These are phyloP conservation scores for Xylaria venustula DNA, from an alignment of 495 filamentous ascomycete species.

Conservation along the genomic window DNA sequence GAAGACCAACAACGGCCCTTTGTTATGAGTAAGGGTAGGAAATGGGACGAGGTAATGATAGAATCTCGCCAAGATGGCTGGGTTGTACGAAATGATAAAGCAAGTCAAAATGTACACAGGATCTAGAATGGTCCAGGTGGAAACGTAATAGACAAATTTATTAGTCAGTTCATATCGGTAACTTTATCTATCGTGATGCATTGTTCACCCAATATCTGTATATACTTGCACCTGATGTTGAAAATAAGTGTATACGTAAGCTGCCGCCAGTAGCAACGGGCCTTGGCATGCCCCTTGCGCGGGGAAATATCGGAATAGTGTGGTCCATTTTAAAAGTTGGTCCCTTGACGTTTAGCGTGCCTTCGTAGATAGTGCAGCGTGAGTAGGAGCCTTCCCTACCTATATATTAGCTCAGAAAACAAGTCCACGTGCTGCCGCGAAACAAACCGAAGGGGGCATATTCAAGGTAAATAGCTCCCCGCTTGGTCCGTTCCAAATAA, in stretches of 20 bases:
- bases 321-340: conserved; percentile 18
- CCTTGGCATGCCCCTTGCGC: too few relatives aligned
- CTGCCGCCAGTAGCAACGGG: too few relatives aligned
- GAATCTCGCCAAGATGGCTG: conserved; percentile 12
- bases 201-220: too few relatives aligned
- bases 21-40: not conserved
- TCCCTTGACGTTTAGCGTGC: not conserved
- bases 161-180: not conserved
- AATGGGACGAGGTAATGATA: conserved; percentile 11
- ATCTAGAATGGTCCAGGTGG: conserved; percentile 1
- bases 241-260: too few relatives aligned
- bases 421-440: too few relatives aligned
- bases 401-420: too few relatives aligned
- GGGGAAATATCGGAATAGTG: conserved; percentile 4
- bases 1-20: not conserved
- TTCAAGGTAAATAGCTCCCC: too few relatives aligned
- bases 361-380: too few relatives aligned
- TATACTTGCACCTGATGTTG: too few relatives aligned
- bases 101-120: conserved; percentile 9
- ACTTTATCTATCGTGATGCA: not conserved
- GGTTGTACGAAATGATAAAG: conserved; percentile 16
- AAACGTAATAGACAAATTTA: conserved; percentile 15
- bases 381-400: too few relatives aligned
- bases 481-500: too few relatives aligned
- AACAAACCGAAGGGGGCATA: too few relatives aligned